These are phyloP conservation scores for Russula dissimulans DNA, from an alignment of 768 basidiomycete genomes.

Conservation along the genomic window DNA sequence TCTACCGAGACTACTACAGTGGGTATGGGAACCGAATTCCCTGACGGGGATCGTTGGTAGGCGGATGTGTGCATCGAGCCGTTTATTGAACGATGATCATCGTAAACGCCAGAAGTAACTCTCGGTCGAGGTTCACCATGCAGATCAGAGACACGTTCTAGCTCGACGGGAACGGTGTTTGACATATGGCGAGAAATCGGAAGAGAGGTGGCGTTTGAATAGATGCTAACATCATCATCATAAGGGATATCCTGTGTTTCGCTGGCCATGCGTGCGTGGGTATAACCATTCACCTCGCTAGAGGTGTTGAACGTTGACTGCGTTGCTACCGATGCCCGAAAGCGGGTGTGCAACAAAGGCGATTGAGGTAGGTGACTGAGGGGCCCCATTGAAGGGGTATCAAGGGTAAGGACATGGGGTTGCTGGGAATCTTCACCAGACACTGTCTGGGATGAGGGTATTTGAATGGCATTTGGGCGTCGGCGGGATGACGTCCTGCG, in stretches of 20 bases:
- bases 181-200: slow-evolving; percentile 25
- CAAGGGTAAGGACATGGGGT: slow-evolving; percentile 2
- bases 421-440: neutral
- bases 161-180: neutral
- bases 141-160: neutral
- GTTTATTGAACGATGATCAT: neutral
- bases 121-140: neutral
- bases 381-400: slow-evolving; percentile 10
- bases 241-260: slow-evolving; percentile 7
- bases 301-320: slow-evolving; percentile 25
- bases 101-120: neutral
- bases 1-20: slow-evolving; percentile 45
- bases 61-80: slow-evolving; percentile 19
- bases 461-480: slow-evolving; percentile 19
- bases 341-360: slow-evolving; percentile 42
- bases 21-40: slow-evolving; percentile 30
- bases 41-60: slow-evolving; percentile 9
- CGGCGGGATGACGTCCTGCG: slow-evolving; percentile 43
- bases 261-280: slow-evolving; percentile 13
- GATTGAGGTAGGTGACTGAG: slow-evolving; percentile 29
- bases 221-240: slow-evolving; percentile 36
- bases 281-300: slow-evolving; percentile 6
- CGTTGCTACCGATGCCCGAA: slow-evolving; percentile 35
- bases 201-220: slow-evolving; percentile 31
- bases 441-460: neutral